These are phyloP conservation scores for Suhomyces ambrosiae DNA, from an alignment of 1,139 yeast species.

Conservation along the genomic window DNA sequence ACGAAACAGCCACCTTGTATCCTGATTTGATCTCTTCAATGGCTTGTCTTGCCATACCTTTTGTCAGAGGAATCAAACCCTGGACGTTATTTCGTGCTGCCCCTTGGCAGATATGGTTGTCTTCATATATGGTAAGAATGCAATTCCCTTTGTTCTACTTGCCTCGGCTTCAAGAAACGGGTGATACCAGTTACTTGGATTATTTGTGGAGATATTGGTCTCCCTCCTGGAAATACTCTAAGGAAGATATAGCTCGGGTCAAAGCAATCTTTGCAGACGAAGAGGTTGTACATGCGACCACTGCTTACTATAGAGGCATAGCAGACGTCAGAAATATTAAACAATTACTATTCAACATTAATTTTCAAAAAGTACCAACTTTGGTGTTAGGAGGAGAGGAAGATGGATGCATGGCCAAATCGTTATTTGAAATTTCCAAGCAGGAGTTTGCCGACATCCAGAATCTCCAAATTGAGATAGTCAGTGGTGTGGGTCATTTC, in stretches of 20 bases:
- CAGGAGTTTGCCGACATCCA: constrained; percentile 22
- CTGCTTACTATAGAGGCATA: constrained; percentile 45
- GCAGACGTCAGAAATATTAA: constrained; percentile 26
- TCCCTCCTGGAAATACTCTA: constrained; percentile 38
- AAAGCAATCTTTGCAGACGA: constrained; percentile 29
- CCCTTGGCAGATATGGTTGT: constrained; percentile 40
- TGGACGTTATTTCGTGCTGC: constrained; percentile 33
- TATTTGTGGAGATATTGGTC: constrained; percentile 46
- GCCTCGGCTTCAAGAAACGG: constrained; percentile 22
- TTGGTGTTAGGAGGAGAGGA: constrained; percentile 39
- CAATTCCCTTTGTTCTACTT: constrained; percentile 33
- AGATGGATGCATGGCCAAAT: constrained; percentile 44
- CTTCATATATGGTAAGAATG: constrained; percentile 47
- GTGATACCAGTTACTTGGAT: constrained; percentile 32
- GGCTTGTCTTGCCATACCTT: constrained; percentile 46
- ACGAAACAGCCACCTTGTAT: constrained; percentile 37
- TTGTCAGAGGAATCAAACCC: constrained; percentile 28
- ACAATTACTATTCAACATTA: constrained; percentile 32
- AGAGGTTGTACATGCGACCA: constrained; percentile 39
- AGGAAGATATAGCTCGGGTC: constrained; percentile 32
- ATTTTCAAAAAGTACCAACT: constrained; percentile 44
- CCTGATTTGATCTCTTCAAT: constrained; percentile 42
- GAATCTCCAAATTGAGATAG: constrained; percentile 32
- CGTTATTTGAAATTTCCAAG: constrained; percentile 31
- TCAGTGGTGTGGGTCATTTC: constrained; percentile 43